Evolutionary conservation across 495 filamentous ascomycete genomes (phyloP), one percentile per base, ranked within the genome.

Genomic region (Xylaria palmicola): DNA sequence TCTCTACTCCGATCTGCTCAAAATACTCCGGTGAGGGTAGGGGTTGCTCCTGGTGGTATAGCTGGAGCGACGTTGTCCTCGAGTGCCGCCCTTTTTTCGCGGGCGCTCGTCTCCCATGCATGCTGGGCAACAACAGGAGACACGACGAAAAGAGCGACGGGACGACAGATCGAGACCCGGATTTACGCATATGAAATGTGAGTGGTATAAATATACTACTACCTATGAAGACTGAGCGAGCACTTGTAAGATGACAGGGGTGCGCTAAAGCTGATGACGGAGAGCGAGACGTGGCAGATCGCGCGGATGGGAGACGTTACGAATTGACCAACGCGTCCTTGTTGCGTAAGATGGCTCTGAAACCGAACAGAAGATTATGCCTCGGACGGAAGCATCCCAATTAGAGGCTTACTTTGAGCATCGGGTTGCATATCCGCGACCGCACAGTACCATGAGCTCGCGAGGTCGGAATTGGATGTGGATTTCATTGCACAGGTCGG

Each of bases 61-160:
- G 22, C 15, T 63, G 37, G 40, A 64, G 15, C 15, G 66, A 66
- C 6, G 66, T 62, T 10, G 63, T 62, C 56, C 55, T 63, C n/a
- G 66, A 47, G 57, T 60, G 60, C 3, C 52, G 36, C 13, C 10
- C 32, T 39, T 19, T 56, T 32, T 17, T 45, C 15, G 19, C 24
- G 10, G 20, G 9, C 3, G 39, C 24, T 27, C 34, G 17, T 10
- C 22, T 49, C 41, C 37, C 55, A 15, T 27, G 32, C 39, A 45
- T 60, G 12, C 8, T 60, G 17, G 19, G 30, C 36, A 39, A 22
- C 2, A 48, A 4, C 6, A 6, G 29, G 43, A 32, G 30, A 29
- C 30, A 29, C 51, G 22, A 9, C 15, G 34, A 26, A 22, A 27
- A 24, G 22, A n/a, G 51, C 15, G 15, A 19, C 8, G 26, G 4